Percentiles rank a stretch among this genome's conserved stretches.
Conservation (phyloP, 306 rosid genomes). For the Heteromeles arbutifolia region DNA sequence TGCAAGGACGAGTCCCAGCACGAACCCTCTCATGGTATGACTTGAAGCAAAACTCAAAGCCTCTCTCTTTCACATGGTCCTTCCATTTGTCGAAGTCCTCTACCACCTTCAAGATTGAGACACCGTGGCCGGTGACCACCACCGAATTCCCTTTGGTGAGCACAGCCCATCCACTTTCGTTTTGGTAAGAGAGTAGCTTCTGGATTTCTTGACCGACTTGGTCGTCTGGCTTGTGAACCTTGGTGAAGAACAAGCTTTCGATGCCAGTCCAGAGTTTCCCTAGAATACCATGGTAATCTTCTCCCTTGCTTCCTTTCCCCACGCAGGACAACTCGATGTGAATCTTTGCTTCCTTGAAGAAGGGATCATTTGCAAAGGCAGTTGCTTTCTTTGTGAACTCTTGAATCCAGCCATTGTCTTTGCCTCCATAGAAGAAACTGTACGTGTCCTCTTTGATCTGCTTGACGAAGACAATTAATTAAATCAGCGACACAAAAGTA, state of each 20-base stretch:
- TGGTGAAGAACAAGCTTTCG: slow-evolving; percentile 22
- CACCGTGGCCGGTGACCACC: no score
- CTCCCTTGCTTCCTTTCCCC: slow-evolving; percentile 22
- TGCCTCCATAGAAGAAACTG: slow-evolving; percentile 62
- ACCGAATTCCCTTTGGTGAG: no score
- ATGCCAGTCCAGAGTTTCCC: slow-evolving; percentile 40
- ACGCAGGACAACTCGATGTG: slow-evolving; percentile 27
- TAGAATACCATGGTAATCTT: slow-evolving; percentile 17
- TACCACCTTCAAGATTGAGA: no score
- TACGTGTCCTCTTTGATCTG: slow-evolving; percentile 44
- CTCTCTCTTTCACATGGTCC: no score
- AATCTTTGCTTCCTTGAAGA: slow-evolving; percentile 33
- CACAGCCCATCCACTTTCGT: slow-evolving; percentile 48
- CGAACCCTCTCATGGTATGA: no score
- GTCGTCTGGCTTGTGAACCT: neutral
- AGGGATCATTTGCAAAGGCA: slow-evolving; percentile 29
- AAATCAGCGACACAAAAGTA: neutral
- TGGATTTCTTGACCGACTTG: no score
- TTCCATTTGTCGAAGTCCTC: no score
- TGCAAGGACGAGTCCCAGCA: no score
- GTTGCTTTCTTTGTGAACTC: slow-evolving; percentile 39
- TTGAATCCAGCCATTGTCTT: slow-evolving; percentile 46
- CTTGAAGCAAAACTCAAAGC: no score
- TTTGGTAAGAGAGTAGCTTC: slow-evolving; percentile 35
- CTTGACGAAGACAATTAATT: neutral